A percentile compares a stretch with the other conserved stretches of the same genome.
Evolutionary conservation across 805 yeast species (phyloP).

Genomic region (Teunomyces pallodes): DNA sequence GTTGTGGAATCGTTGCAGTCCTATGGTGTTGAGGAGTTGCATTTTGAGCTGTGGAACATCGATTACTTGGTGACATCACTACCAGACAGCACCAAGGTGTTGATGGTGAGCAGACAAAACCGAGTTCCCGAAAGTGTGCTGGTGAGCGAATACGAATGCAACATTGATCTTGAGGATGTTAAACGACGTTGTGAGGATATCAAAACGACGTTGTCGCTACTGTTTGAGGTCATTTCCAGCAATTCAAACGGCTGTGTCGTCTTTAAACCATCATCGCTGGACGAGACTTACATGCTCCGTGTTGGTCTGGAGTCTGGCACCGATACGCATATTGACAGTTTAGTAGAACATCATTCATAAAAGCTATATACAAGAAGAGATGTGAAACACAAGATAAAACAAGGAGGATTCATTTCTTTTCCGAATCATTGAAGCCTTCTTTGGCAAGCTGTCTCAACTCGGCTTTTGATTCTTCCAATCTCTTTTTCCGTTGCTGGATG

Average conservation of each 20-base stretch:
- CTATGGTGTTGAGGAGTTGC: conserved; percentile 12
- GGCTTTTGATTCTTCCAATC: conserved; percentile 61
- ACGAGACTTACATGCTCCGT: neutral
- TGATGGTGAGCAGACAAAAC: neutral
- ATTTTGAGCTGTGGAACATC: conserved; percentile 14
- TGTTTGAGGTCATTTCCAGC: neutral
- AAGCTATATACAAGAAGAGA: neutral
- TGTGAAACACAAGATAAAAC: neutral
- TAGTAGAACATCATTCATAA: neutral
- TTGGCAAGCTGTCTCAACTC: conserved; percentile 35
- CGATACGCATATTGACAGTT: neutral
- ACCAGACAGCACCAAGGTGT: neutral
- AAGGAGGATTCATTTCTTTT: neutral
- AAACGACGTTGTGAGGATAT: neutral
- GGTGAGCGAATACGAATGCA: neutral
- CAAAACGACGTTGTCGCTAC: neutral
- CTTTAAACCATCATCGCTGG: neutral
- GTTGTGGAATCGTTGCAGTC: conserved; percentile 10
- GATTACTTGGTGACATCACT: conserved; percentile 9
- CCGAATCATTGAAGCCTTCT: conserved; percentile 32
- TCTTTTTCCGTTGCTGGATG: conserved; percentile 61
- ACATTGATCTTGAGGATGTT: neutral
- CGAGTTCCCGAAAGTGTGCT: neutral
- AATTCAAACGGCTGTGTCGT: neutral
- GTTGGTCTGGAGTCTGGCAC: neutral